Percentiles rank a stretch among this genome's conserved stretches.
Evolutionary conservation across 202 grass and related monocot species (phyloP).

Genomic region (Zoysia matrella): DNA sequence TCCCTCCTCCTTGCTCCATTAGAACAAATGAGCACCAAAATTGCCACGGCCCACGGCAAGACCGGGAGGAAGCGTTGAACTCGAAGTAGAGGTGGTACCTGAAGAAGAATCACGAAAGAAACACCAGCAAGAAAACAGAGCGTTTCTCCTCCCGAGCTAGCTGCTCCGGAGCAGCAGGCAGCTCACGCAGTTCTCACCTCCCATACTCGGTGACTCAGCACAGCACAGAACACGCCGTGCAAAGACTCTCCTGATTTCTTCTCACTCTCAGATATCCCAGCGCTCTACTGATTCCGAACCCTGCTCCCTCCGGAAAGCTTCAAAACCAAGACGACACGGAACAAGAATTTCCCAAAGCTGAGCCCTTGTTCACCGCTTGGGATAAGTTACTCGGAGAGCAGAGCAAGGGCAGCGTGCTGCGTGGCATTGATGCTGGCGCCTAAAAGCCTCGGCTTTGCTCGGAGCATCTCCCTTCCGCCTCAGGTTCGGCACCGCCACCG

Average conservation of each 20-base stretch:
- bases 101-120: constrained; percentile 7
- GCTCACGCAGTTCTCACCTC: constrained; percentile 40
- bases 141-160: not conserved
- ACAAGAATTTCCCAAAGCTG: constrained; percentile 42
- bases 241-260: not conserved
- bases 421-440: constrained; percentile 45
- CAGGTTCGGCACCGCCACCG: constrained; percentile 17
- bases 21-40: constrained; percentile 17
- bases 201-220: constrained; percentile 3
- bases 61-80: not conserved
- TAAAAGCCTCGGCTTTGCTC: constrained; percentile 38
- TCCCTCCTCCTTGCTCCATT: constrained; percentile 44
- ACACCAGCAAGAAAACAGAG: constrained; percentile 29
- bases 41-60: not conserved
- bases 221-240: not conserved
- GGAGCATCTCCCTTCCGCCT: constrained; percentile 14
- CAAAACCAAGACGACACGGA: constrained; percentile 40
- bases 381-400: constrained; percentile 44
- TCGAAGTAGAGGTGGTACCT: constrained; percentile 27
- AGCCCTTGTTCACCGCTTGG: constrained; percentile 11
- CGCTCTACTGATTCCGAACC: not conserved
- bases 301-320: constrained; percentile 21
- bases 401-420: not conserved
- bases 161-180: not conserved
- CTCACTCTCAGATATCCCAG: not conserved